Evolutionary conservation across 2,329 filamentous ascomycete species (phyloP), one percentile per base, ranked within the genome.

Genomic region (Ophiocordyceps camponoti-saundersi): DNA sequence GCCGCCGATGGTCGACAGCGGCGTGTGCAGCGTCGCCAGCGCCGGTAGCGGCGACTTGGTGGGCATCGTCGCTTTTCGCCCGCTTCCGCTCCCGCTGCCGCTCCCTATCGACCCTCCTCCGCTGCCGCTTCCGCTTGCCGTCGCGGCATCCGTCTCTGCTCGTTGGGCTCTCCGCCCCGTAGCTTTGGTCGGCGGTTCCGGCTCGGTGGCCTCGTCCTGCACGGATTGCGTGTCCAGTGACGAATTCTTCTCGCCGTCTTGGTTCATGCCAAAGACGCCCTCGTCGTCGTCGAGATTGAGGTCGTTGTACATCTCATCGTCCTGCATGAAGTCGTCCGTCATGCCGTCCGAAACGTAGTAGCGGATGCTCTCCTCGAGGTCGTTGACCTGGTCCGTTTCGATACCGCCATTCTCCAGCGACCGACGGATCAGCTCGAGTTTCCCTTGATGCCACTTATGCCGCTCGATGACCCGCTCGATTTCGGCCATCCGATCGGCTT

Each of bases 381-480:
- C 85, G 52, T 79, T 82, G 54, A 98, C 89, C 61, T 92, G 81
- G 6, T 89, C 85, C 20, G 82, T 75, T 48, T 96, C 90, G 54
- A 96, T 77, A 52, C 82, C 86, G 48, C 88, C 90, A 59, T 98
- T 98, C 60, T 96, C 89, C 53, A 98, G 69, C 26, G 87, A 85
- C 54, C 92, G 80, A 57, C 90, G 79, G 57, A 96, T 79, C 49
- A 96, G 73, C 65, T 98, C 92, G 52, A 98, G 73, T 61, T 94
- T 95, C 53, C 80, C 79, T 60, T 94, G 85, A 61, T 98, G 92
- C 85, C 87, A 96, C 65, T 95, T 95, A 71, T 96, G 90, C 56
- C 84, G 80, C 62, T 98, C 92, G 55, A 89, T 87, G 56, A 82
- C 72, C 50, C 76, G 72, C 58, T 94, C 84, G 53, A 98, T 82